phyloP scores from a whole-genome alignment of 371 early-diverging fungal species.

The Rhizopus stolonifer region DNA sequence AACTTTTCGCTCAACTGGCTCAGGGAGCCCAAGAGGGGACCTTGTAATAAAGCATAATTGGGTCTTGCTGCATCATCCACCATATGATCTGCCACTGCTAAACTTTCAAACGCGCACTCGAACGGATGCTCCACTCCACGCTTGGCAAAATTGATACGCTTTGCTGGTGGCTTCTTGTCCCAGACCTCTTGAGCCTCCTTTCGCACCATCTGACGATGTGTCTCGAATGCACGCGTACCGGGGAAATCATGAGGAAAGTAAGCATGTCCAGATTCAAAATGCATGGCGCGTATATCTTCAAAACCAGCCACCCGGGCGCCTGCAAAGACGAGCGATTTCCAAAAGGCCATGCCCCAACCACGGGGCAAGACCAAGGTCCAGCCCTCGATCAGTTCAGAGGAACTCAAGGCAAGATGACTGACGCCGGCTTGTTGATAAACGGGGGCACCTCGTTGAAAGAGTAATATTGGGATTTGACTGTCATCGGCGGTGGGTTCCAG shows the following conservation, averaged over 20 bases:
- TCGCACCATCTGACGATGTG: constrained; percentile 13
- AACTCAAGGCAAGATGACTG: neutral
- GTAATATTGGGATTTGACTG: constrained; percentile 72
- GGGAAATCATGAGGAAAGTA: constrained; percentile 65
- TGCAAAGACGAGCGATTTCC: constrained; percentile 87
- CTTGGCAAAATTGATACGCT: constrained; percentile 70
- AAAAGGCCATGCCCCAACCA: constrained; percentile 84
- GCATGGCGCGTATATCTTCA: constrained; percentile 54
- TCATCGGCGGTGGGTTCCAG: constrained; percentile 56
- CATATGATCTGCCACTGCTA: constrained; percentile 11
- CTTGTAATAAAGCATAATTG: constrained; percentile 9
- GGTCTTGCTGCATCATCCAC: constrained; percentile 15
- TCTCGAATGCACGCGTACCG: constrained; percentile 56
- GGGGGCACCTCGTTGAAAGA: constrained; percentile 68
- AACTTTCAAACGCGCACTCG: constrained; percentile 50
- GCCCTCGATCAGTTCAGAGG: constrained; percentile 47
- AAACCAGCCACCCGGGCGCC: constrained; percentile 81
- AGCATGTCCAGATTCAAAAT: constrained; percentile 55
- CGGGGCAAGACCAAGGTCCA: constrained; percentile 84
- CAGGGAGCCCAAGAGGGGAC: constrained; percentile 4
- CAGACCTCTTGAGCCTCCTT: constrained; percentile 44
- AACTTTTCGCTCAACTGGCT: neutral
- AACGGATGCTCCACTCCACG: constrained; percentile 65
- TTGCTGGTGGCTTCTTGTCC: constrained; percentile 65
- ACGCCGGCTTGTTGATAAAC: neutral